Conservation (phyloP, 2,329 filamentous ascomycete species). For the Aspergillus calidoustus region DNA sequence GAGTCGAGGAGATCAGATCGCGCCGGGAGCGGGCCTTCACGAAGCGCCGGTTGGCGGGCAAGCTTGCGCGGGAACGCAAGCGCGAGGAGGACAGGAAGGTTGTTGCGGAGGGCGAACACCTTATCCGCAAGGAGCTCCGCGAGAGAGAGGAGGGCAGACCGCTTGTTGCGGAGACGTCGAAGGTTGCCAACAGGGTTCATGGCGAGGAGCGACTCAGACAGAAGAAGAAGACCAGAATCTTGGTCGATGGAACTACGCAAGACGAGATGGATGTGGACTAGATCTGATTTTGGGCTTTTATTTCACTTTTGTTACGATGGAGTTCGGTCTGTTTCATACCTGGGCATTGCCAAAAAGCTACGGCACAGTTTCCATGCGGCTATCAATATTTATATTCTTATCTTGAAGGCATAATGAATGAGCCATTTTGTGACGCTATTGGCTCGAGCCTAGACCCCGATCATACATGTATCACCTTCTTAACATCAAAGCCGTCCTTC, state of each 20-base stretch:
- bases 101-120: constrained; percentile 88
- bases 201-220: constrained; percentile 48
- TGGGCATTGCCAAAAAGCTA: constrained; percentile 12
- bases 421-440: background rate
- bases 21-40: constrained; percentile 90
- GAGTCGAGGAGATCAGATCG: constrained; percentile 81
- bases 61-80: constrained; percentile 72
- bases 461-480: constrained; percentile 21
- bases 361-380: constrained; percentile 8
- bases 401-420: constrained; percentile 9
- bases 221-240: constrained; percentile 50
- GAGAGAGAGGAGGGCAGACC: constrained; percentile 57
- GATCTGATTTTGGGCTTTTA: constrained; percentile 19
- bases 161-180: constrained; percentile 40
- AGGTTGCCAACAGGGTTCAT: constrained; percentile 40
- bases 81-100: constrained; percentile 81
- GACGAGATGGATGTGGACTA: constrained; percentile 55
- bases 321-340: constrained; percentile 19
- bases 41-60: constrained; percentile 89
- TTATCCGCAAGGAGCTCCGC: constrained; percentile 74
- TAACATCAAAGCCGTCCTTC: constrained; percentile 23
- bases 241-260: constrained; percentile 51
- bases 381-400: constrained; percentile 10
- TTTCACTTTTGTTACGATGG: constrained; percentile 9
- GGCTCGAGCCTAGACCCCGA: background rate